Evolutionary conservation across 208 protist genomes (phyloP).

Genomic region (Blechomonas ayalai): DNA sequence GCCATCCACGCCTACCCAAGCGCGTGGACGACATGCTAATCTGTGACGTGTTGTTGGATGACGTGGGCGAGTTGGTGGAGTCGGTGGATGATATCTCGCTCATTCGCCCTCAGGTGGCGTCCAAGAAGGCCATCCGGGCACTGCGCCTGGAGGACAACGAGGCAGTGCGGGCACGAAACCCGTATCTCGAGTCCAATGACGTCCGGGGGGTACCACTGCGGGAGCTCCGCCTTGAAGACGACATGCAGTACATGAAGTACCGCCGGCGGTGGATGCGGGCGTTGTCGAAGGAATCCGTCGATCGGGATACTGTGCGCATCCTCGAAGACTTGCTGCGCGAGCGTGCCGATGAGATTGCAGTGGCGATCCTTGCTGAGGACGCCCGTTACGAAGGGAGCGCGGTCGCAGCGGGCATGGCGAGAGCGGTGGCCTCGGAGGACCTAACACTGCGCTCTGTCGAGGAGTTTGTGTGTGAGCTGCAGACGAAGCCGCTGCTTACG

Average conservation of each 20-base stretch:
- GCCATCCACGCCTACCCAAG: constrained; percentile 14
- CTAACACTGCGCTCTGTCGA: constrained; percentile 5
- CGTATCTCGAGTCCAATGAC: constrained; percentile 59
- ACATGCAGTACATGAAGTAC: constrained; percentile 11
- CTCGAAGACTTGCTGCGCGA: constrained; percentile 62
- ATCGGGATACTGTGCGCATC: constrained; percentile 43
- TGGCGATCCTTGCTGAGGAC: constrained; percentile 8
- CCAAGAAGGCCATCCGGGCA: constrained; percentile 1
- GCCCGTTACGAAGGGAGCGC: constrained; percentile 5
- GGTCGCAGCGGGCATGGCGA: constrained; percentile 7
- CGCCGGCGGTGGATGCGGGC: constrained; percentile 28
- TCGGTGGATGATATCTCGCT: constrained; percentile 11
- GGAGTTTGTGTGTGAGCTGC: neutral
- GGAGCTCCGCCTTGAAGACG: constrained; percentile 8
- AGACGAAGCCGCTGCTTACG: neutral
- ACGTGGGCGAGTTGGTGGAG: constrained; percentile 10
- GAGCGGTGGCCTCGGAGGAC: constrained; percentile 7
- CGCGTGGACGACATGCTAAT: constrained; percentile 38
- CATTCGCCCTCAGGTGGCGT: constrained; percentile 6
- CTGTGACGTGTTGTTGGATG: constrained; percentile 20
- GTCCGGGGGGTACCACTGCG: constrained; percentile 40
- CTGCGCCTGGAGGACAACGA: constrained; percentile 39
- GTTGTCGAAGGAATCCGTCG: constrained; percentile 29
- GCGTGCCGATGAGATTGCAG: constrained; percentile 24
- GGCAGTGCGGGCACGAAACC: constrained; percentile 50